phyloP scores from a whole-genome alignment of 345 rosid species.

The Ailanthus altissimus region DNA sequence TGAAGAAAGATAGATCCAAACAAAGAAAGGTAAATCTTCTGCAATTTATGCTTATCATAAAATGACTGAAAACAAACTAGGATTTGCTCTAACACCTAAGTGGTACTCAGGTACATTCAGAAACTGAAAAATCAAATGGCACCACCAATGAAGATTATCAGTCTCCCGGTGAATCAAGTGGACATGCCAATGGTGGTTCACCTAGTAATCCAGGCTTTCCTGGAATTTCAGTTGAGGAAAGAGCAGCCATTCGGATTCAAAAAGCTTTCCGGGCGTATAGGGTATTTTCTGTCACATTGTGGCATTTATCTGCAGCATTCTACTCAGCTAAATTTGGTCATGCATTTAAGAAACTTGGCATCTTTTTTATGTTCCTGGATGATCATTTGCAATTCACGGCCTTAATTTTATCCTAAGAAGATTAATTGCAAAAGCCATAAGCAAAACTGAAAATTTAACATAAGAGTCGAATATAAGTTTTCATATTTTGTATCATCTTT shows the following conservation, averaged over 20 bases:
- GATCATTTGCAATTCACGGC: neutral
- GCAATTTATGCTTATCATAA: neutral
- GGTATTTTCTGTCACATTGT: conserved; percentile 32
- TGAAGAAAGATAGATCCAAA: conserved; percentile 42
- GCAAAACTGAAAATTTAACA: too few relatives aligned
- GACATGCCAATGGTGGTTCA: conserved; percentile 21
- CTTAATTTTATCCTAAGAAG: neutral
- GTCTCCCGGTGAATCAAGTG: conserved; percentile 21
- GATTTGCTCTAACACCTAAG: neutral
- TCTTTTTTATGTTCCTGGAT: neutral
- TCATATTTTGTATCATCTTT: neutral
- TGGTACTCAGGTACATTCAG: conserved; percentile 44
- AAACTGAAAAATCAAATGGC: conserved; percentile 42
- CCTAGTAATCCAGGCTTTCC: conserved; percentile 2
- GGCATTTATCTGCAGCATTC: neutral
- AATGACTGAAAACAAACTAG: neutral
- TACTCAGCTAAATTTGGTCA: neutral
- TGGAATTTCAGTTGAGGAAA: conserved; percentile 27
- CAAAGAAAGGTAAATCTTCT: conserved; percentile 42
- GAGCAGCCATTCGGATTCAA: conserved; percentile 62
- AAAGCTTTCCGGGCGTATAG: conserved; percentile 57
- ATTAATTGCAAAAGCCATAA: too few relatives aligned
- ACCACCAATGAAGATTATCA: conserved; percentile 21
- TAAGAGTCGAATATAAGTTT: neutral
- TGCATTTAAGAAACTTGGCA: neutral